phyloP scores from a whole-genome alignment of 345 rosid genomes.

The Lepidium africanum region DNA sequence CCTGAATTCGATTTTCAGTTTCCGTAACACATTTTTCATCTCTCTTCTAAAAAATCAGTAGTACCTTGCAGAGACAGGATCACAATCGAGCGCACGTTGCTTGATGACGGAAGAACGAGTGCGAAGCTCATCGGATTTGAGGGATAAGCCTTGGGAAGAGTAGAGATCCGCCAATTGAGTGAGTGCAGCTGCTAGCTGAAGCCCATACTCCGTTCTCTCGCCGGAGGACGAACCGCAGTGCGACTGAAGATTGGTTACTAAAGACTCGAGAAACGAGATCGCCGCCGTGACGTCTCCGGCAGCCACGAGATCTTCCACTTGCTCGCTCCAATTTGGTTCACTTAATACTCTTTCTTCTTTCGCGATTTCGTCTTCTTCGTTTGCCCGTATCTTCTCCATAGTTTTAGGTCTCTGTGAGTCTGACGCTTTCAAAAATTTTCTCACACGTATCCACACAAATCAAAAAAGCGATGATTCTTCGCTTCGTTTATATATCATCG shows the following conservation, averaged over 20 bases:
- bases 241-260: slow-evolving; percentile 35
- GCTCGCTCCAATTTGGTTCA: slow-evolving; percentile 66
- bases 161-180: slow-evolving; percentile 58
- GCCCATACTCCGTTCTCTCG: slow-evolving; percentile 26
- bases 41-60: background rate
- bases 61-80: slow-evolving; percentile 34
- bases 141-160: slow-evolving; percentile 66
- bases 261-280: slow-evolving; percentile 60
- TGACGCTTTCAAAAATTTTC: slow-evolving; percentile 1
- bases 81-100: slow-evolving; percentile 28
- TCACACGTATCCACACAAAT: slow-evolving; percentile 22
- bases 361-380: slow-evolving; percentile 15
- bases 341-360: background rate
- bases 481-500: slow-evolving; percentile 3
- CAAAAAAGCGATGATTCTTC: background rate
- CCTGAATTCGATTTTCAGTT: slow-evolving; percentile 1
- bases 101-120: slow-evolving; percentile 52
- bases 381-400: slow-evolving; percentile 19
- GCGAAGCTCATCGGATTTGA: slow-evolving; percentile 62
- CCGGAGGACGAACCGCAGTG: slow-evolving; percentile 12
- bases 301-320: slow-evolving; percentile 66
- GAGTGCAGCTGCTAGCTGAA: slow-evolving; percentile 55
- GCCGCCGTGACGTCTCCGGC: slow-evolving; percentile 54
- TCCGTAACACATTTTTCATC: background rate
- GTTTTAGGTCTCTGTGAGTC: background rate